Evolutionary conservation across 2,329 filamentous ascomycete genomes (phyloP).

Genomic region (Colletotrichum viniferum): DNA sequence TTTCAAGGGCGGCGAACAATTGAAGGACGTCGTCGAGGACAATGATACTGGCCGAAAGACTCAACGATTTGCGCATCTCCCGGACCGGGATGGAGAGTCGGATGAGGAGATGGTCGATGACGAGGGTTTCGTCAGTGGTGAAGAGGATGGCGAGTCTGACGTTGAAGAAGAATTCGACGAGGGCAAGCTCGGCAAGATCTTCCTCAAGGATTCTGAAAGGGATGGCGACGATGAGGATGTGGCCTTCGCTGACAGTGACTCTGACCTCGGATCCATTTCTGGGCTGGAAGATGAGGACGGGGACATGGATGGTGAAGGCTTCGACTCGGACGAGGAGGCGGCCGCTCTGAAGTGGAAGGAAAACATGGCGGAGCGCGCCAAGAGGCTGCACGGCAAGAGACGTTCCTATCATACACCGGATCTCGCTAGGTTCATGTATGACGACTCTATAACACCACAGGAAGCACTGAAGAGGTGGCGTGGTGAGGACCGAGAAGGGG

Average conservation of each 20-base stretch:
- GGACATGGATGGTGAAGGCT: slow-evolving; percentile 52
- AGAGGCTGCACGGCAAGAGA: slow-evolving; percentile 70
- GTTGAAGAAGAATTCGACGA: slow-evolving; percentile 64
- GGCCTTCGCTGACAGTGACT: slow-evolving; percentile 95
- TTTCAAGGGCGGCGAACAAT: slow-evolving; percentile 77
- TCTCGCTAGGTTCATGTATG: slow-evolving; percentile 87
- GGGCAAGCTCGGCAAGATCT: slow-evolving; percentile 64
- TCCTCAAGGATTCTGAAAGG: slow-evolving; percentile 56
- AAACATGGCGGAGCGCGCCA: slow-evolving; percentile 79
- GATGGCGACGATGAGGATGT: slow-evolving; percentile 70
- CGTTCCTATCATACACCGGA: slow-evolving; percentile 80
- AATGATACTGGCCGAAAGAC: slow-evolving; percentile 67
- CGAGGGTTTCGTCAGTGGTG: slow-evolving; percentile 60
- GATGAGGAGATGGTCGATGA: slow-evolving; percentile 45
- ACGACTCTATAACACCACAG: slow-evolving; percentile 74
- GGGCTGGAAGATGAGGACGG: slow-evolving; percentile 52
- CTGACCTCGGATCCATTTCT: slow-evolving; percentile 89
- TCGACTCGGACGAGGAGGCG: slow-evolving; percentile 69
- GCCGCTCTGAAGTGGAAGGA: slow-evolving; percentile 85
- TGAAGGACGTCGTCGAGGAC: slow-evolving; percentile 58
- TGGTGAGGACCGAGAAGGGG: slow-evolving; percentile 64
- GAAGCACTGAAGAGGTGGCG: slow-evolving; percentile 83
- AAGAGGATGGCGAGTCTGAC: slow-evolving; percentile 54
- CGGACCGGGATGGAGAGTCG: slow-evolving; percentile 62
- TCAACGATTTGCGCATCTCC: slow-evolving; percentile 60